Base-by-base conservation (phyloP, 176 grass and related monocot genomes). In the Triticum monococcum region DNA sequence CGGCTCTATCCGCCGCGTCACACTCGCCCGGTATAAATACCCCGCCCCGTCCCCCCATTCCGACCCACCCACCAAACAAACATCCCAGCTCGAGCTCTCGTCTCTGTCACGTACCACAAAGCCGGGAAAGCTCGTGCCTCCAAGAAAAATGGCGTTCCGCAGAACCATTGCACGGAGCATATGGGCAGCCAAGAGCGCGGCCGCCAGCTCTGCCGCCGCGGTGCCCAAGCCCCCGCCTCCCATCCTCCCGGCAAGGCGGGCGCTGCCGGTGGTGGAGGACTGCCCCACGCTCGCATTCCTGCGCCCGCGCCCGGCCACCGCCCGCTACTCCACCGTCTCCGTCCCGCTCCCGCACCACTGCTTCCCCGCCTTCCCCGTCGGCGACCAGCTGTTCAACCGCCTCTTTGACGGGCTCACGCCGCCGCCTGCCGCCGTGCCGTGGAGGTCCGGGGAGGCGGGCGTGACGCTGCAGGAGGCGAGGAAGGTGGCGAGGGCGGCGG, bases 281-380 rank as follows among this genome's bases (percentile, higher is more conserved):
- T 88, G 82, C 72, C 90, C 41, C 54, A 85, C 90, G 70, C 90
- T 85, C 52, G 38, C 86, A 64, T 85, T 78, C 86, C 78, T 85
- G 31, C 82, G 63, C 1, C 90, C 90, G 1, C 66, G 35, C 54
- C 31, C 86, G 12, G 56, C 32, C 31, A 24, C 31, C 64, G 86
- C 12, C 38, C 62, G 81, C 7, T 89, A 81, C 69, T 66, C 81
- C 76, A 81, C 81, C n/a, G 79, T 26, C 45, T 69, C 78, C 41
- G 89, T 93, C 60, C 86, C 86, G 24, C 79, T 90, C 45, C 90
- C 93, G n/a, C 59, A 82, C 3, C 86, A 92, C 60, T 85, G 91
- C 22, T 87, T 98, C 82, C 92, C 97, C 0, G 91, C 91, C 20
- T 86, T 98, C 68, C 94, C 97, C 22, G 80, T 93, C 79, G 89